phyloP scores from a whole-genome alignment of 306 rosid genomes.

The Carpinus viminea region DNA sequence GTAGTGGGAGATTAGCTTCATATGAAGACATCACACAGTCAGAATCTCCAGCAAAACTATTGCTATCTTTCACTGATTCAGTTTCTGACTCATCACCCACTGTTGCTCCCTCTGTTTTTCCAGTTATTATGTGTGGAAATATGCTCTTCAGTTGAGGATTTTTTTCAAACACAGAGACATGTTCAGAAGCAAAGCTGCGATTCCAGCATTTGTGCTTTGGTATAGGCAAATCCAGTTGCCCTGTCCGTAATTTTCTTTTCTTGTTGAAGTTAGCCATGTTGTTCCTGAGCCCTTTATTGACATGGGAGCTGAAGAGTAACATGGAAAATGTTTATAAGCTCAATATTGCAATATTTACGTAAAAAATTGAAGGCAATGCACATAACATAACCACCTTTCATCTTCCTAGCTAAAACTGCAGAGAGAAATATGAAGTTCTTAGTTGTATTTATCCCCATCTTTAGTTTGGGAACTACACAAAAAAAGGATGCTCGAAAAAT shows the following conservation, averaged over 20 bases:
- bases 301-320: slow-evolving; percentile 35
- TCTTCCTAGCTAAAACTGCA: background rate
- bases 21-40: slow-evolving; percentile 50
- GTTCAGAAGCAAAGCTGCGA: slow-evolving; percentile 33
- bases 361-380: background rate
- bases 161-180: slow-evolving; percentile 30
- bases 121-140: slow-evolving; percentile 8
- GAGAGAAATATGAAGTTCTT: background rate
- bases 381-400: background rate
- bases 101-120: slow-evolving; percentile 1
- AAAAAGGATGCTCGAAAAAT: background rate
- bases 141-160: slow-evolving; percentile 31
- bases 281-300: slow-evolving; percentile 24
- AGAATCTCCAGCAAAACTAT: slow-evolving; percentile 45
- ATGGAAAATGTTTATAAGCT: background rate
- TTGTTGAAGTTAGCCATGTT: slow-evolving; percentile 40
- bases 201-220: slow-evolving; percentile 61
- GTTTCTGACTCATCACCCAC: slow-evolving; percentile 32
- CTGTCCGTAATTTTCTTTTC: slow-evolving; percentile 67
- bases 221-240: slow-evolving; percentile 56
- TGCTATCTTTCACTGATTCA: slow-evolving; percentile 60
- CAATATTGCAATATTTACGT: background rate
- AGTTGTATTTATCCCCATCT: background rate
- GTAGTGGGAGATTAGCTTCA: slow-evolving; percentile 44
- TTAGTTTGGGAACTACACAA: background rate